Evolutionary conservation across 495 filamentous ascomycete species (phyloP).

Genomic region (Aspergillus cavernicola): DNA sequence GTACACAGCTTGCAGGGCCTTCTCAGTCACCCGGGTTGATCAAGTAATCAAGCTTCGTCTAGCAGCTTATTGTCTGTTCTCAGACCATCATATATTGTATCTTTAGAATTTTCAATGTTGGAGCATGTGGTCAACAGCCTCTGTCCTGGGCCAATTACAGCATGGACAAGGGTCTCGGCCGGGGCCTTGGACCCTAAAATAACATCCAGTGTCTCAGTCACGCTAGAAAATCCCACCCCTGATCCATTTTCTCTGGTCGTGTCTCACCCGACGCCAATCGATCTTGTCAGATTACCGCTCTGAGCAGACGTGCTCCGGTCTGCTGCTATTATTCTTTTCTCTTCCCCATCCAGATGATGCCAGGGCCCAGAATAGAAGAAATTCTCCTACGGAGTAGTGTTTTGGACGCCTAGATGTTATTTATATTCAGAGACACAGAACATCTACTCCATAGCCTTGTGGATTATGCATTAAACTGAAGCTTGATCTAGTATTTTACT

Average conservation of each 20-base stretch:
- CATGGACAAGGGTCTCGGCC: not conserved
- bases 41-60: too few species aligned
- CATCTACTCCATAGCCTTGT: slow-evolving; percentile 7
- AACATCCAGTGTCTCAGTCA: slow-evolving; percentile 15
- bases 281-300: slow-evolving; percentile 9
- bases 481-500: not conserved
- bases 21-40: too few species aligned
- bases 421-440: slow-evolving; percentile 12
- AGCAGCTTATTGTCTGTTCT: too few species aligned
- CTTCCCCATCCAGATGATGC: too few species aligned
- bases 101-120: too few species aligned
- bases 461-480: not conserved
- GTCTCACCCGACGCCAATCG: slow-evolving; percentile 18
- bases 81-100: too few species aligned
- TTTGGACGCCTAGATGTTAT: slow-evolving; percentile 13
- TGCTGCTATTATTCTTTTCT: slow-evolving; percentile 1
- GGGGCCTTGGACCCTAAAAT: slow-evolving; percentile 13
- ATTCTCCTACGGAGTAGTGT: too few species aligned
- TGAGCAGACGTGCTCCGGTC: not conserved
- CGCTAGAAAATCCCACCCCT: not conserved
- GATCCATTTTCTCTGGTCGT: not conserved
- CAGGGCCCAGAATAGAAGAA: too few species aligned
- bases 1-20: too few species aligned
- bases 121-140: not conserved
- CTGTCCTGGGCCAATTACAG: not conserved